These are phyloP conservation scores for Monascus ruber DNA, from an alignment of 2,329 filamentous ascomycete species.

Conservation along the genomic window DNA sequence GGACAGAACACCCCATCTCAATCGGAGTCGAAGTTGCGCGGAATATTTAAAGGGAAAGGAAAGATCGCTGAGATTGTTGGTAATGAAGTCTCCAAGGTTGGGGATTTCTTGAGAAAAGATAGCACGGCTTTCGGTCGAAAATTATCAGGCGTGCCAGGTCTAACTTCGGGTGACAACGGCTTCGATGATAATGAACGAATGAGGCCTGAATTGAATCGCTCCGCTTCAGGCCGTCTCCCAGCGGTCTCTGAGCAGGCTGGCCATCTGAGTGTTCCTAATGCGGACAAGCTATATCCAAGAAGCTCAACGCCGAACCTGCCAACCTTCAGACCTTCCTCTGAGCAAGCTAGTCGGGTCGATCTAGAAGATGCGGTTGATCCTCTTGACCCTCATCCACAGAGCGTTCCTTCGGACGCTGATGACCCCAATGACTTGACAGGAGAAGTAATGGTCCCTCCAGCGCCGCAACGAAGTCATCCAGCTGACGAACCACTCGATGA, in stretches of 20 bases:
- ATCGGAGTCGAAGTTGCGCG: constrained; percentile 51
- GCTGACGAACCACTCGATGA: neutral
- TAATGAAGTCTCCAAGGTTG: constrained; percentile 51
- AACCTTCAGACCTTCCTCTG: constrained; percentile 39
- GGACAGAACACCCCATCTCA: constrained; percentile 19
- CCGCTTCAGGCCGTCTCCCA: constrained; percentile 19
- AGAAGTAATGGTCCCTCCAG: neutral
- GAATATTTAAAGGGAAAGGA: constrained; percentile 62
- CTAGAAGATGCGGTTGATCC: constrained; percentile 14
- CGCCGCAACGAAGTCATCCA: constrained; percentile 7
- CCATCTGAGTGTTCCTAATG: constrained; percentile 20
- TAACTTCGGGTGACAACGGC: constrained; percentile 38
- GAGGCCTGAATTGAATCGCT: constrained; percentile 18
- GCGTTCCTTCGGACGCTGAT: neutral
- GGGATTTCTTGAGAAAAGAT: constrained; percentile 50
- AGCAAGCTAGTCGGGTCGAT: constrained; percentile 23
- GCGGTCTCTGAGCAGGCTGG: constrained; percentile 24
- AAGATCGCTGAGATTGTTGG: constrained; percentile 63
- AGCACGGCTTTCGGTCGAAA: constrained; percentile 29
- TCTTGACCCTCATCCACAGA: constrained; percentile 5
- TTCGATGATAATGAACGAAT: constrained; percentile 31
- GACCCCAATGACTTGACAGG: constrained; percentile 4
- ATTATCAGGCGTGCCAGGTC: constrained; percentile 34
- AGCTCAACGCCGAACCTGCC: constrained; percentile 38
- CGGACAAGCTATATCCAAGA: constrained; percentile 24